Evolutionary conservation across 2,329 filamentous ascomycete species (phyloP).

Genomic region (Alternaria sp.): DNA sequence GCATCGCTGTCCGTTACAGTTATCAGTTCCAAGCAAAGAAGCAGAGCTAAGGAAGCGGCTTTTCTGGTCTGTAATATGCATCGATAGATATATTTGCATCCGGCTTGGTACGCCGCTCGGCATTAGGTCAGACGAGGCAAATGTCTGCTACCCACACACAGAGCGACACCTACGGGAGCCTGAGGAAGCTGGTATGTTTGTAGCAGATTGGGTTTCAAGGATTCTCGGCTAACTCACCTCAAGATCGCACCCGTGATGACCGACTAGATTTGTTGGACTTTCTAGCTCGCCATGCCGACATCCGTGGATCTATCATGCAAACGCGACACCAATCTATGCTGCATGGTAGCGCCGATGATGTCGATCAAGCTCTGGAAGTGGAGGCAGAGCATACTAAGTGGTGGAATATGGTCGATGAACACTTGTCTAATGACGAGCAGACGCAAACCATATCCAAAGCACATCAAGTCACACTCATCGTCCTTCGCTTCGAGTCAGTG

Average conservation of each 20-base stretch:
- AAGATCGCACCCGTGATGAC: constrained; percentile 17
- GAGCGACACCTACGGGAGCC: constrained; percentile 17
- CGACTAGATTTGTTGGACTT: constrained; percentile 31
- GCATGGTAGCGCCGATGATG: constrained; percentile 9
- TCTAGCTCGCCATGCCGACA: constrained; percentile 27
- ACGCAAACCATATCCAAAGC: constrained; percentile 21
- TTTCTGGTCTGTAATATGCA: constrained; percentile 34
- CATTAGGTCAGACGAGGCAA: constrained; percentile 25
- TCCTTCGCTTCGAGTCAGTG: constrained; percentile 31
- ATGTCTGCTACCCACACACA: constrained; percentile 31
- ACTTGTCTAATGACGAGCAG: constrained; percentile 23
- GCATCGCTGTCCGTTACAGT: constrained; percentile 21
- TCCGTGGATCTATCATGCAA: constrained; percentile 33
- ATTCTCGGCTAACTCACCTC: not conserved
- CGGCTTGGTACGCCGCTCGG: constrained; percentile 28
- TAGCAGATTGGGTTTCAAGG: not conserved
- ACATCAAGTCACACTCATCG: constrained; percentile 30
- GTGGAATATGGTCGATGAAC: constrained; percentile 36
- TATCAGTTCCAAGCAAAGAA: constrained; percentile 15
- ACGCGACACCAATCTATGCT: constrained; percentile 19
- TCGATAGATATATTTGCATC: constrained; percentile 34
- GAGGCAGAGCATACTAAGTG: constrained; percentile 34
- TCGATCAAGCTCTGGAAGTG: constrained; percentile 17
- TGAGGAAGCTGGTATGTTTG: constrained; percentile 4
- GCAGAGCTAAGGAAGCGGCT: constrained; percentile 29